These are phyloP conservation scores for Stylonectria norvegica DNA, from an alignment of 2,329 filamentous ascomycete species.

Conservation along the genomic window DNA sequence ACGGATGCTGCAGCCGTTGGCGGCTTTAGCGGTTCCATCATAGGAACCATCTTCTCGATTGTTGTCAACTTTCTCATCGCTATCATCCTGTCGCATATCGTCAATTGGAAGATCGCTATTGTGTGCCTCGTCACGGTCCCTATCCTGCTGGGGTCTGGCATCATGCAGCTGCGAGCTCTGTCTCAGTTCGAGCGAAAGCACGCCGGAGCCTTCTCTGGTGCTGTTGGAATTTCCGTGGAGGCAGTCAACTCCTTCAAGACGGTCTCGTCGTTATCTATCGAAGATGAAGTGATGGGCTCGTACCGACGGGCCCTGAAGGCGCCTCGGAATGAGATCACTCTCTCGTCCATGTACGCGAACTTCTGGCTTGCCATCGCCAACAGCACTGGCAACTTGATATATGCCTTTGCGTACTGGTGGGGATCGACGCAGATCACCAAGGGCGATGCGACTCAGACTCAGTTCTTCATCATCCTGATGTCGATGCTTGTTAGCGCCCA, in stretches of 20 bases:
- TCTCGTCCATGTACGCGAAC: conserved; percentile 50
- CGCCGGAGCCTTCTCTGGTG: conserved; percentile 60
- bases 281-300: conserved; percentile 48
- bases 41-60: conserved; percentile 67
- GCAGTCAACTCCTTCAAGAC: conserved; percentile 65
- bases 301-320: conserved; percentile 50
- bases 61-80: conserved; percentile 64
- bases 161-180: conserved; percentile 64
- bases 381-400: conserved; percentile 62
- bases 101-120: conserved; percentile 73
- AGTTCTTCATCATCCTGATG: conserved; percentile 74
- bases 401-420: conserved; percentile 79
- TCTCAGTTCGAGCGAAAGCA: conserved; percentile 61
- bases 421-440: conserved; percentile 66
- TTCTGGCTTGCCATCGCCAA: conserved; percentile 60
- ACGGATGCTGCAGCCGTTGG: conserved; percentile 65
- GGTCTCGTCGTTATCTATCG: conserved; percentile 52
- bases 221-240: conserved; percentile 63
- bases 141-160: conserved; percentile 63
- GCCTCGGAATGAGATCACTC: conserved; percentile 52
- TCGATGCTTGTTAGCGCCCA: conserved; percentile 70
- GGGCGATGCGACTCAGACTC: conserved; percentile 59
- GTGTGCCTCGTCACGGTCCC: conserved; percentile 69
- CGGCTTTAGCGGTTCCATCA: conserved; percentile 66
- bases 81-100: conserved; percentile 65